These are phyloP conservation scores for Saururus chinensis DNA, from an alignment of 164 flowering plant species.

Conservation along the genomic window DNA sequence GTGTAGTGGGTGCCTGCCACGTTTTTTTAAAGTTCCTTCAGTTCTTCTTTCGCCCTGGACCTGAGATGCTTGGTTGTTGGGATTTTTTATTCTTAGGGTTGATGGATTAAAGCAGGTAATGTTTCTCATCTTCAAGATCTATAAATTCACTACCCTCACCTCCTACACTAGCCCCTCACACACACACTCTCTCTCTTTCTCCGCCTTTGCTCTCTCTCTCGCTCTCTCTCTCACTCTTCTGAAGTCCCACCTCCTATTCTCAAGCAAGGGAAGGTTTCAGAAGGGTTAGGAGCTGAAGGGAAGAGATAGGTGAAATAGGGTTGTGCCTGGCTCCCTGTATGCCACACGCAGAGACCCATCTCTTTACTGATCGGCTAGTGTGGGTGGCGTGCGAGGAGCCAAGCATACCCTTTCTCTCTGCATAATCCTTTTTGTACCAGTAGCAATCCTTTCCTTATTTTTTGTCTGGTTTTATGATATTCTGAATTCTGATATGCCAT, in stretches of 20 bases:
- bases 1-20: background rate
- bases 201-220: background rate
- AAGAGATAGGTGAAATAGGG: conserved; percentile 15
- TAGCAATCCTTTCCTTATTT: background rate
- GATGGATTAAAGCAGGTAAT: background rate
- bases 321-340: conserved; percentile 51
- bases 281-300: background rate
- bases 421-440: background rate
- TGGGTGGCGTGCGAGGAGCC: conserved; percentile 45
- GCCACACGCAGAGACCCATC: conserved; percentile 28
- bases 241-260: background rate
- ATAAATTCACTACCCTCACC: background rate
- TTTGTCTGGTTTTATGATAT: background rate
- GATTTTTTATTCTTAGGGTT: background rate
- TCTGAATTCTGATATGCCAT: too few relatives aligned
- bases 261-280: background rate
- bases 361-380: conserved; percentile 18
- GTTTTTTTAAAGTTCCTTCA: background rate
- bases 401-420: conserved; percentile 29
- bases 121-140: background rate
- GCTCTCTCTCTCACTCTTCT: background rate
- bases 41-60: background rate
- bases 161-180: background rate
- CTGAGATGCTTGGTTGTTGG: too few relatives aligned
- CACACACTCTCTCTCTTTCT: background rate